These are phyloP conservation scores for Penicillium vulpinum DNA, from an alignment of 2,329 filamentous ascomycete species.

Conservation along the genomic window DNA sequence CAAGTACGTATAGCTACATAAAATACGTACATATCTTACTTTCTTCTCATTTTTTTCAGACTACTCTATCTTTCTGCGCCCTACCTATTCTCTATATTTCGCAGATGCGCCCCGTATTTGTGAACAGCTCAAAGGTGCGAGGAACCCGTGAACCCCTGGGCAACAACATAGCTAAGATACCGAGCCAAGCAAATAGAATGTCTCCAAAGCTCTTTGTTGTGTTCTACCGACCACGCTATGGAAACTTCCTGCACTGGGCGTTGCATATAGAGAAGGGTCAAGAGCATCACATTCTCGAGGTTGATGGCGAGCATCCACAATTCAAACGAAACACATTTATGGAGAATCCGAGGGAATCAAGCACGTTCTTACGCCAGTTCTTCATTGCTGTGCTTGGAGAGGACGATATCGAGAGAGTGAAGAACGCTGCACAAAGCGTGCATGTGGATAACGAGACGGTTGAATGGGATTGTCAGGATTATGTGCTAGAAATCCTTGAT, in stretches of 20 bases:
- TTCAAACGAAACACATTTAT: not conserved
- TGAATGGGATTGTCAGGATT: slow-evolving; percentile 10
- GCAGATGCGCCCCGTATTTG: not conserved
- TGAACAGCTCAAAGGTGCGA: not conserved
- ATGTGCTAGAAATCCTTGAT: slow-evolving; percentile 11
- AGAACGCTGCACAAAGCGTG: not conserved
- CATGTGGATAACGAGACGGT: slow-evolving; percentile 2
- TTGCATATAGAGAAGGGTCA: not conserved
- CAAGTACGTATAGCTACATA: too few relatives aligned
- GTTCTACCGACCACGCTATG: not conserved
- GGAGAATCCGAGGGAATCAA: not conserved
- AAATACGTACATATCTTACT: not conserved
- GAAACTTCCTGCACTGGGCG: not conserved
- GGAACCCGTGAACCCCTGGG: not conserved
- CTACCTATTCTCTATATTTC: not conserved
- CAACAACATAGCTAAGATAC: not conserved
- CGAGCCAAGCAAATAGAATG: not conserved
- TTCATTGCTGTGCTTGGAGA: not conserved
- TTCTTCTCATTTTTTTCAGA: not conserved
- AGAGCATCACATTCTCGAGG: not conserved
- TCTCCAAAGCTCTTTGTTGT: not conserved
- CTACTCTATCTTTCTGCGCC: not conserved
- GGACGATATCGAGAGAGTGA: not conserved
- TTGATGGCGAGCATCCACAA: not conserved
- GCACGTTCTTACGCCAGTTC: not conserved